These are phyloP conservation scores for Nitzschia sp. DNA, from an alignment of 108 stramenopile genomes.

Conservation along the genomic window DNA sequence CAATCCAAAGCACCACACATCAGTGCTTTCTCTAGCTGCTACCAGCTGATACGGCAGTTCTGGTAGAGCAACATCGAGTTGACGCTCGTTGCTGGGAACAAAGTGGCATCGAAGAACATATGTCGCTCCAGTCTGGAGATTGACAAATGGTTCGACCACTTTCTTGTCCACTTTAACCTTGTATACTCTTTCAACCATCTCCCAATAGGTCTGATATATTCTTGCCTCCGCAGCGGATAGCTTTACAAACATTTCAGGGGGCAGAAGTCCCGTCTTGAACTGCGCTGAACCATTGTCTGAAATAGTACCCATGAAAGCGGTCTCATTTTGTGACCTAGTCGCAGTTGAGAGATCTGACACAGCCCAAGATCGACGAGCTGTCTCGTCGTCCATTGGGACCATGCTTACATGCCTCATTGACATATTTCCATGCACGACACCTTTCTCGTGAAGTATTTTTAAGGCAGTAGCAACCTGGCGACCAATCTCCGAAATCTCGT, in stretches of 20 bases:
- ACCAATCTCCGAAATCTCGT: slow-evolving; percentile 30
- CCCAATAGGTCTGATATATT: slow-evolving; percentile 45
- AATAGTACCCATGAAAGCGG: slow-evolving; percentile 37
- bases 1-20: slow-evolving; percentile 72
- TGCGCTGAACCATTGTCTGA: slow-evolving; percentile 37
- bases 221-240: slow-evolving; percentile 30
- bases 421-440: slow-evolving; percentile 46
- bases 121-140: slow-evolving; percentile 35
- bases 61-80: slow-evolving; percentile 17
- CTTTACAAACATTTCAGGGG: slow-evolving; percentile 65
- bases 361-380: slow-evolving; percentile 43
- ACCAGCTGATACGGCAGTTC: slow-evolving; percentile 64
- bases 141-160: slow-evolving; percentile 51
- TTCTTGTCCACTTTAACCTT: slow-evolving; percentile 40
- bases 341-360: slow-evolving; percentile 45
- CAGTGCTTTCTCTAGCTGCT: slow-evolving; percentile 42
- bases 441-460: slow-evolving; percentile 50
- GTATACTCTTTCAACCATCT: slow-evolving; percentile 39
- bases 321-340: slow-evolving; percentile 3
- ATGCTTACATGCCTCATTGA: slow-evolving; percentile 31
- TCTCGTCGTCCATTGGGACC: slow-evolving; percentile 33
- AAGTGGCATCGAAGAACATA: slow-evolving; percentile 66
- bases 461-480: slow-evolving; percentile 50
- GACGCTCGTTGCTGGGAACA: slow-evolving; percentile 26
- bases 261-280: slow-evolving; percentile 44